Percentiles rank a stretch among this genome's conserved stretches.
Evolutionary conservation across 176 grass and related monocot species (phyloP).

Genomic region (Aegilops speltoides): DNA sequence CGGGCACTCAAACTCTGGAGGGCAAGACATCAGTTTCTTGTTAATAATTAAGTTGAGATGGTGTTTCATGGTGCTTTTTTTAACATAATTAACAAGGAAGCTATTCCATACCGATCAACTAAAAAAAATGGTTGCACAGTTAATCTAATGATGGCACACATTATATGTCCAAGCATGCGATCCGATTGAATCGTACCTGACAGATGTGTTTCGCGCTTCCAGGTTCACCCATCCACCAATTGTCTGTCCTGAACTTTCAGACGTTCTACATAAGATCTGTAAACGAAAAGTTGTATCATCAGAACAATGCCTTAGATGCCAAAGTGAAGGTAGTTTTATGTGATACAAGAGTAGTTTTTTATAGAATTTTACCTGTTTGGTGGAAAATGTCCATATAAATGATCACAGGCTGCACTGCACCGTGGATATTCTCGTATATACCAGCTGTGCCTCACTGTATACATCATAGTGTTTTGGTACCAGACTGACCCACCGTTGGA

Average conservation of each 20-base stretch:
- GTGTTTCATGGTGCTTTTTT: background rate
- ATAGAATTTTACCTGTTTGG: slow-evolving; percentile 12
- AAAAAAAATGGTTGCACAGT: background rate
- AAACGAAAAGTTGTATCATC: background rate
- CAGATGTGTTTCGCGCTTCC: too few relatives aligned
- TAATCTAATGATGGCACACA: too few relatives aligned
- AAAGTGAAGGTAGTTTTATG: background rate
- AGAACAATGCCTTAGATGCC: background rate
- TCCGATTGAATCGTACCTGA: too few relatives aligned
- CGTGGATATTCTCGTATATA: background rate
- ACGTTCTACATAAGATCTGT: background rate
- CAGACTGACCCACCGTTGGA: background rate
- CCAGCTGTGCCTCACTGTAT: background rate
- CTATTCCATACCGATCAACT: background rate
- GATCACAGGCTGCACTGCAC: background rate
- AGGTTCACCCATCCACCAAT: background rate
- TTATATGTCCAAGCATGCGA: too few relatives aligned
- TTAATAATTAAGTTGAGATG: background rate
- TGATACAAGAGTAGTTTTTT: background rate
- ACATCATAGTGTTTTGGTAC: background rate
- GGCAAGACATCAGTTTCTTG: background rate
- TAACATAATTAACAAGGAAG: background rate
- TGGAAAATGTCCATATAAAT: background rate
- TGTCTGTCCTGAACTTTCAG: background rate
- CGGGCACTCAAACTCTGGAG: background rate